phyloP scores from a whole-genome alignment of 108 stramenopile genomes.

The Nitzschia palea region DNA sequence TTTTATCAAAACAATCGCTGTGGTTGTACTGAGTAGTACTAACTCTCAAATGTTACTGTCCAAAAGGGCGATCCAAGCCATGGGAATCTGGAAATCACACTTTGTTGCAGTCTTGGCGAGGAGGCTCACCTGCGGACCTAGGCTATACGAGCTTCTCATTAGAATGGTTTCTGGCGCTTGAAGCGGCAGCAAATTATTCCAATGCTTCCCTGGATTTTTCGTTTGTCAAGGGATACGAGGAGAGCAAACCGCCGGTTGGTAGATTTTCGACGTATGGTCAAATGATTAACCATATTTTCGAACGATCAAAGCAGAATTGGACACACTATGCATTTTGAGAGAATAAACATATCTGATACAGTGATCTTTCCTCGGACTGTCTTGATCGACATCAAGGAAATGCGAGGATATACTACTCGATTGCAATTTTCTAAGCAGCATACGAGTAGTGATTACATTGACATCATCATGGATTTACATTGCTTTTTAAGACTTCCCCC shows the following conservation, averaged over 20 bases:
- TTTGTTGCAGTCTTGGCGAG: too few relatives aligned
- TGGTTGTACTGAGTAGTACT: not conserved
- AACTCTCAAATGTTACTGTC: not conserved
- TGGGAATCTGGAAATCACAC: too few relatives aligned
- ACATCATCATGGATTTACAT: too few relatives aligned
- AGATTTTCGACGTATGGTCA: slow-evolving; percentile 13
- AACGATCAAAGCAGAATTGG: not conserved
- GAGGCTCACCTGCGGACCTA: not conserved
- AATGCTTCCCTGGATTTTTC: not conserved
- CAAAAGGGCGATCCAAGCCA: slow-evolving; percentile 8
- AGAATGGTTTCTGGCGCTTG: slow-evolving; percentile 1
- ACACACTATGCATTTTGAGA: not conserved
- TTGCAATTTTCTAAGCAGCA: too few relatives aligned
- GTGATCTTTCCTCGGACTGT: not conserved
- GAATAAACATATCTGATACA: not conserved
- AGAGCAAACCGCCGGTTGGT: slow-evolving; percentile 2
- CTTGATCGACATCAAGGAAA: too few relatives aligned
- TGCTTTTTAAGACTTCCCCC: too few relatives aligned
- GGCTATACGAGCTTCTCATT: not conserved
- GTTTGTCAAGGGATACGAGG: not conserved
- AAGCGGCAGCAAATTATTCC: not conserved
- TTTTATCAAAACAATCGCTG: slow-evolving; percentile 19
- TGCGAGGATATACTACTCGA: too few relatives aligned
- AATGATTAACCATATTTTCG: slow-evolving; percentile 6
- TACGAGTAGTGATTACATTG: too few relatives aligned